Base-by-base conservation (phyloP, 257 asterid genomes). In the Fraxinus anomala region DNA sequence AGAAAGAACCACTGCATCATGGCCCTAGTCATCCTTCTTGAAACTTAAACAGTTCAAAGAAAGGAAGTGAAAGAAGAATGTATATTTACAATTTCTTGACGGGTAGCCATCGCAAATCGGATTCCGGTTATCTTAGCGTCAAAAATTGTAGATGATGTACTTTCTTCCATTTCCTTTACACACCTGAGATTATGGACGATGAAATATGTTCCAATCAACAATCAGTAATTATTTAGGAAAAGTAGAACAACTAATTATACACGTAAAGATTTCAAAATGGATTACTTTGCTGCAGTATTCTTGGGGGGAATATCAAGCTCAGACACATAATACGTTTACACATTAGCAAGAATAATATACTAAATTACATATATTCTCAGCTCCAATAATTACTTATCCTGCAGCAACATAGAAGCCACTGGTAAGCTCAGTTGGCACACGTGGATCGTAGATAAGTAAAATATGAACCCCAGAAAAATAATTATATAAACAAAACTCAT, bases 71-170 rank as follows among this genome's bases (percentile, higher is more conserved):
- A 7, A 47, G 70, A 16, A 74, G 51, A 69, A 19, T 70, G 68
- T 70, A 54, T 66, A 76, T 91, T 89, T 84, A 94, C 99, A 83
- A 95, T 93, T 86, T 95, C 97, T 74, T 90, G 93, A 63, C 86
- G 87, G 74, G 92, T 91, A 72, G 98, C 96, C 86, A 95, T 86
- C 75, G 90, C 86, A 78, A 95, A 93, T 42, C 54, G 86, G 82
- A 95, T 89, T 66, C 89, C 84, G 34, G 78, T 80, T 73, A 95
- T 88, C 76, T 79, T 83, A 63, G 93, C 96, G 79, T 89, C 96
- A 66, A 79, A 70, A 33, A 80, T 37, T 30, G 79, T 73, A 12
- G 80, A 75, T 37, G 87, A 68, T 44, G 91, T 73, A 82, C 86
- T 74, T 59, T 80, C 92, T 84, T 88, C 97, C 98, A 94, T 94